Evolutionary conservation across 805 yeast species (phyloP).

Genomic region (Kazachstania bromeliacearum): DNA sequence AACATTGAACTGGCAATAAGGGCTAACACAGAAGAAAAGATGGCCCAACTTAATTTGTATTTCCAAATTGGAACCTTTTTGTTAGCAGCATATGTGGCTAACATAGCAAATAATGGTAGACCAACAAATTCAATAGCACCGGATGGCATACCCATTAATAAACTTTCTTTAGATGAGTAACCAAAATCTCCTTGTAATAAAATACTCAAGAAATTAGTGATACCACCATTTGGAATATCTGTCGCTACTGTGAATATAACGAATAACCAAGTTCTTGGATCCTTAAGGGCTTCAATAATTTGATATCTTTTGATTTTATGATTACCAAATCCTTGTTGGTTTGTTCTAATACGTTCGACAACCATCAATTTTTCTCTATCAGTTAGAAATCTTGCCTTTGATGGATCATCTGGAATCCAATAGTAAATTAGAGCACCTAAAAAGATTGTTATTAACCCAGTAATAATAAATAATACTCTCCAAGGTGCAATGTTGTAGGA

Average conservation of each 20-base stretch:
- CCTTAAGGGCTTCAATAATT: conserved; percentile 41
- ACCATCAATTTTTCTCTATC: conserved; percentile 37
- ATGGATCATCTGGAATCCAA: conserved; percentile 51
- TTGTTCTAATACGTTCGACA: conserved; percentile 43
- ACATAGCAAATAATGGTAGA: conserved; percentile 23
- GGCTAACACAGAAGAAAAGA: conserved; percentile 26
- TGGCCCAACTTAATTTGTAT: conserved; percentile 27
- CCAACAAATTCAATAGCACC: conserved; percentile 39
- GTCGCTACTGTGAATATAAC: conserved; percentile 34
- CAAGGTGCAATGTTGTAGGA: conserved; percentile 41
- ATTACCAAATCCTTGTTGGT: conserved; percentile 52
- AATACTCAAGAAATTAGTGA: conserved; percentile 40
- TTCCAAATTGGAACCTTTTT: conserved; percentile 13
- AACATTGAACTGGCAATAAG: conserved; percentile 34
- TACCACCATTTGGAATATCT: conserved; percentile 47
- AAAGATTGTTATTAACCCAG: conserved; percentile 49
- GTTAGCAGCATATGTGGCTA: conserved; percentile 16
- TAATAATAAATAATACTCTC: conserved; percentile 50
- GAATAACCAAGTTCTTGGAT: conserved; percentile 41
- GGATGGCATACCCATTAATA: conserved; percentile 37
- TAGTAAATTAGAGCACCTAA: conserved; percentile 40
- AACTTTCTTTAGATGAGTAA: conserved; percentile 32
- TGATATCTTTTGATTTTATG: conserved; percentile 46
- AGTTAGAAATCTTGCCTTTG: conserved; percentile 36
- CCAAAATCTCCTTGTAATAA: conserved; percentile 36